Conservation (phyloP, 1,284 basidiomycete species). For the Microstroma glucosiphilum region DNA sequence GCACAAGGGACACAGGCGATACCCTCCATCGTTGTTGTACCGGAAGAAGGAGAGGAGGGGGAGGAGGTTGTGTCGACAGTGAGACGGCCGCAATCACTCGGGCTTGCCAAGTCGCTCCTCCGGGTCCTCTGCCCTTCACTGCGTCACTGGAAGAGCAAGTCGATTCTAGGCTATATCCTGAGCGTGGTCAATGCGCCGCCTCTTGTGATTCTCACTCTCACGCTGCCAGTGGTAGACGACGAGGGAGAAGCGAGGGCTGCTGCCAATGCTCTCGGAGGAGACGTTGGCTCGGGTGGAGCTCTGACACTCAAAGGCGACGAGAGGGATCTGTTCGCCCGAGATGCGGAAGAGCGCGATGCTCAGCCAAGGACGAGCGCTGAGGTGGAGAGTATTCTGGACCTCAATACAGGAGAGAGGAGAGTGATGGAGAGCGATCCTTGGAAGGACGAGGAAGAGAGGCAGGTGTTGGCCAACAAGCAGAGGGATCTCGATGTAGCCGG, state of each 20-base stretch:
- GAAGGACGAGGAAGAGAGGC: constrained; percentile 5
- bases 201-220: constrained; percentile 75
- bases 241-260: constrained; percentile 53
- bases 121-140: constrained; percentile 75
- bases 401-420: not conserved
- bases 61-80: not conserved
- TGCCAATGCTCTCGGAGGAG: constrained; percentile 22
- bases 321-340: not conserved
- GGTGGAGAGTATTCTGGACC: constrained; percentile 3
- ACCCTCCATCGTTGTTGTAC: constrained; percentile 20
- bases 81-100: constrained; percentile 6
- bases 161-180: constrained; percentile 65
- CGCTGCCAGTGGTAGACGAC: constrained; percentile 74
- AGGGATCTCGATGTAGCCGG: constrained; percentile 30
- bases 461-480: constrained; percentile 19
- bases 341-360: constrained; percentile 15
- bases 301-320: constrained; percentile 32
- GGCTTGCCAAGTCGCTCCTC: constrained; percentile 13
- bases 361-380: constrained; percentile 14
- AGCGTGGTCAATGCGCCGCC: constrained; percentile 79
- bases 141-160: constrained; percentile 67
- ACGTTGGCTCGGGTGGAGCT: constrained; percentile 27
- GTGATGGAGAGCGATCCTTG: constrained; percentile 6
- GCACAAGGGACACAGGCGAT: constrained; percentile 11
- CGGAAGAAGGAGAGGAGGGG: constrained; percentile 17